These are phyloP conservation scores for Calonectria pteridis DNA, from an alignment of 2,329 filamentous ascomycete species.

Conservation along the genomic window DNA sequence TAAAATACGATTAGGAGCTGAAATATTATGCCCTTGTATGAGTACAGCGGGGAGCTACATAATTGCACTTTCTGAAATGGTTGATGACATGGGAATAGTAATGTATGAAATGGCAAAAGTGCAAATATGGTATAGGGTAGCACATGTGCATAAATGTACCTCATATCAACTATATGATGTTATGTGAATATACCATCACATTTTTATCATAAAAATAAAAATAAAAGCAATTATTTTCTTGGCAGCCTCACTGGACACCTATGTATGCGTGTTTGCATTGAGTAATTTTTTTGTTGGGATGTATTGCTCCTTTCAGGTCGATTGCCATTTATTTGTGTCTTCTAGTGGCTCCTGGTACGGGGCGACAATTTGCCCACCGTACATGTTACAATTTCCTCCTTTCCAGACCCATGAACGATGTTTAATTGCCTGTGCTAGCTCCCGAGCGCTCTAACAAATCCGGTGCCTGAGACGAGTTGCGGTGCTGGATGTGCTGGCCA, in stretches of 20 bases:
- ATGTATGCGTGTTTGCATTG: not conserved
- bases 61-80: not conserved
- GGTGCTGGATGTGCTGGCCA: not conserved
- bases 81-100: not conserved
- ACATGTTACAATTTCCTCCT: not conserved
- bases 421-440: not conserved
- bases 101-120: not conserved
- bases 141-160: not conserved
- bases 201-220: not conserved
- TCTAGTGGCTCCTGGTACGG: not conserved
- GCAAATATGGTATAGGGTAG: conserved; percentile 12
- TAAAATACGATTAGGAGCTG: conserved; percentile 41
- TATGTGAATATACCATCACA: not conserved
- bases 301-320: not conserved
- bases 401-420: not conserved
- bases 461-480: not conserved
- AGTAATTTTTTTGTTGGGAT: not conserved
- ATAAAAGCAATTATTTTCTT: not conserved
- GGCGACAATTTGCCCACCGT: not conserved
- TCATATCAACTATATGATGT: not conserved
- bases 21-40: conserved; percentile 22
- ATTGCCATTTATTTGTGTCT: not conserved
- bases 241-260: accelerated
- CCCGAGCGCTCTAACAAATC: not conserved
- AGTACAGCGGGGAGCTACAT: not conserved